phyloP scores from a whole-genome alignment of 129 eudicot genomes.

The Calendula officinalis region DNA sequence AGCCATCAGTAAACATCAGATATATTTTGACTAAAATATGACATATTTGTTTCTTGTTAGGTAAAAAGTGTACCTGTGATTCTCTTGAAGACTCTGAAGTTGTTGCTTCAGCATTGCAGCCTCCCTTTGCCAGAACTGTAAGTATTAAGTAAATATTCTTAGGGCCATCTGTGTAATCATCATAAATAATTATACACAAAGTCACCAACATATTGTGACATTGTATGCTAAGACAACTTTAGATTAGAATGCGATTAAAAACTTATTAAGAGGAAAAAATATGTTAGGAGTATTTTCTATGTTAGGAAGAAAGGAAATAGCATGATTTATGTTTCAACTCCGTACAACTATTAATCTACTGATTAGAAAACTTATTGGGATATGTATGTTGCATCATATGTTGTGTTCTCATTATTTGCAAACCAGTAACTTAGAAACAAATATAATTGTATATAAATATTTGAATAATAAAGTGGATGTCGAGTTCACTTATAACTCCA shows the following conservation, averaged over 20 bases:
- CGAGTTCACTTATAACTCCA: neutral
- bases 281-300: neutral
- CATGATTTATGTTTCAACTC: neutral
- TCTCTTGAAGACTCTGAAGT: slow-evolving; percentile 68
- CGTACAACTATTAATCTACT: no score
- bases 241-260: neutral
- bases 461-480: slow-evolving; percentile 13
- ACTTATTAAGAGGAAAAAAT: neutral
- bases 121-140: slow-evolving; percentile 87
- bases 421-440: neutral
- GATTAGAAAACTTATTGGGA: neutral
- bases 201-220: neutral
- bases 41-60: neutral
- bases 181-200: neutral
- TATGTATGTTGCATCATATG: slow-evolving; percentile 6
- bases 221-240: slow-evolving; percentile 1
- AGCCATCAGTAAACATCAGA: neutral
- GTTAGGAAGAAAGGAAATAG: neutral
- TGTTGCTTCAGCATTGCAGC: slow-evolving; percentile 71
- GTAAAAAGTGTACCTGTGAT: slow-evolving; percentile 49
- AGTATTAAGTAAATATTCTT: neutral
- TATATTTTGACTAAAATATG: neutral
- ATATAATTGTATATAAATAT: neutral
- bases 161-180: neutral
- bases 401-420: neutral